Percentiles rank a stretch among this genome's conserved stretches.
These are phyloP conservation scores for Proliferodiscus dingleyae DNA, from an alignment of 2,329 filamentous ascomycete species.

Conservation along the genomic window DNA sequence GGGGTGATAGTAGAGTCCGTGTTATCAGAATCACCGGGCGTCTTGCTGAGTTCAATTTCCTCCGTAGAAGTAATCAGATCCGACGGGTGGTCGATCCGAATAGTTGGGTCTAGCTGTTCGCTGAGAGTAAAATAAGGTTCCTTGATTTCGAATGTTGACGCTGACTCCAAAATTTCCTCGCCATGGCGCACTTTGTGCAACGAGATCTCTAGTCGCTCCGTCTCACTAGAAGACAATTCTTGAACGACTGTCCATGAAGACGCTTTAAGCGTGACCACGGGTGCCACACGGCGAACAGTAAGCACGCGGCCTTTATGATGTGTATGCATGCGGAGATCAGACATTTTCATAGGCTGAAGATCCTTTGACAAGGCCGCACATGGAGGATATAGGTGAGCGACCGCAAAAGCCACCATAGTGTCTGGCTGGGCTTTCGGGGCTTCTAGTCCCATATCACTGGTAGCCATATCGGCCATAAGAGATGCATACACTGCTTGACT, in stretches of 20 bases:
- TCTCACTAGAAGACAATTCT: slow-evolving; percentile 7
- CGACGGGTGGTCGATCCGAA: slow-evolving; percentile 28
- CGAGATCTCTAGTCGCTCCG: slow-evolving; percentile 17
- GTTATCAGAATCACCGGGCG: too few relatives aligned
- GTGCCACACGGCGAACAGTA: slow-evolving; percentile 15
- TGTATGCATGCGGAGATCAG: slow-evolving; percentile 34
- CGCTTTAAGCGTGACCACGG: slow-evolving; percentile 26
- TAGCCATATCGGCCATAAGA: slow-evolving; percentile 33
- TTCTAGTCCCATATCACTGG: too few relatives aligned
- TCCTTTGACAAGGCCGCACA: slow-evolving; percentile 11
- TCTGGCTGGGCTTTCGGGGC: slow-evolving; percentile 11
- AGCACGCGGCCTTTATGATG: slow-evolving; percentile 37
- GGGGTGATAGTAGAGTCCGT: too few relatives aligned
- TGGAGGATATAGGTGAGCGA: slow-evolving; percentile 12
- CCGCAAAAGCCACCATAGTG: slow-evolving; percentile 26
- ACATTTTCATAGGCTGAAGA: slow-evolving; percentile 19
- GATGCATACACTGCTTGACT: slow-evolving; percentile 28
- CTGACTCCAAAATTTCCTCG: slow-evolving; percentile 31
- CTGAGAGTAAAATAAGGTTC: slow-evolving; percentile 30
- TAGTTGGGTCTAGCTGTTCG: slow-evolving; percentile 24
- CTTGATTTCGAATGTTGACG: slow-evolving; percentile 23
- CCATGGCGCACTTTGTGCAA: slow-evolving; percentile 32
- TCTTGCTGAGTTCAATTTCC: too few relatives aligned
- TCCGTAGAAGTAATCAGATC: slow-evolving; percentile 15
- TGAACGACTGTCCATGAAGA: slow-evolving; percentile 30